Evolutionary conservation across 148 eudicot species (phyloP), one percentile per base, ranked within the genome.

Genomic region (Diospyros kaki): DNA sequence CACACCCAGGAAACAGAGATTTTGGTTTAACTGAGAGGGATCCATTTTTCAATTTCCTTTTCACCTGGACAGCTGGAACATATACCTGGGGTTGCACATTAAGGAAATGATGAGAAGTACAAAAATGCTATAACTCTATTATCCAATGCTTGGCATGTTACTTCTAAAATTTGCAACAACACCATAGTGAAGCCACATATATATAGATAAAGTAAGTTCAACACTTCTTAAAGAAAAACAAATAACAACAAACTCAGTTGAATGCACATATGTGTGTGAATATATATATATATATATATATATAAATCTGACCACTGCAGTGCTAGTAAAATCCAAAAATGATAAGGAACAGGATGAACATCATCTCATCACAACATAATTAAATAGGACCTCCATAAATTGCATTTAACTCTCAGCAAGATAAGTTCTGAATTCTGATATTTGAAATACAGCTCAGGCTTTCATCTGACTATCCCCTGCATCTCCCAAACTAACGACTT

Each of bases 31-130:
- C 83, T 10, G 97, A 88, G 60, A 63, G 10, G 43, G 97, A 51
- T 73, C 99, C 99, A 79, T 83, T 87, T 83, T 91, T 96, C 75
- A 93, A 83, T 79, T 84, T 96, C 68, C 86, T 88, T 80, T 86
- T 96, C 83, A 81, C 85, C 74, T 91, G 84, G 14, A 93, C 89
- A 59, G 89, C 79, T 41, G 99, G 92, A 82, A 54, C 17, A 73
- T 89, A 93, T 77, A 93, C 89, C 99, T 96, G 94, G 83, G 81
- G 75, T 83, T 58, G 68, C 55, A 65, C 48, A 70, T 60, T 52
- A 74, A 72, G 70, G 38, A 4, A 14, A 58, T 45, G 53, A 75
- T 62, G 77, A 79, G 58, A 80, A 48, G 11, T 39, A 43, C 39
- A n/a, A 11, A 52, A 18, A 11, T 45, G 65, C 51, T 9, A 8